Conservation (phyloP, 208 protist species). For the Leishmania gerbilli region DNA sequence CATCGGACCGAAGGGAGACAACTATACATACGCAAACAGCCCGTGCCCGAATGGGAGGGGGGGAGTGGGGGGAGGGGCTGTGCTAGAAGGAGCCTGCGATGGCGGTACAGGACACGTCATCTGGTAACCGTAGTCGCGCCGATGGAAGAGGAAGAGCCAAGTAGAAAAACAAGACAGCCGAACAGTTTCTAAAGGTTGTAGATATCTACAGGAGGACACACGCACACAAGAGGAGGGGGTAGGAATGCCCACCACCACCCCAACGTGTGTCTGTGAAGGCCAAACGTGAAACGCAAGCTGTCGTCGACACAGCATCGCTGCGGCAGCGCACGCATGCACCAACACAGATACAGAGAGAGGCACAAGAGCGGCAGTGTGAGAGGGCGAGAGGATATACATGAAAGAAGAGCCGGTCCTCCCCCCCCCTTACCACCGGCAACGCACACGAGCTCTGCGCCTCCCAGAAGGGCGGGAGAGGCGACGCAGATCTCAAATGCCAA, state of each 20-base stretch:
- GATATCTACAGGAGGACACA: neutral
- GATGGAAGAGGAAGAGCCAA: neutral
- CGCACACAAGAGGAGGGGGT: neutral
- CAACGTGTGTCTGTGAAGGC: neutral
- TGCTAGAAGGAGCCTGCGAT: neutral
- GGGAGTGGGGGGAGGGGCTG: neutral
- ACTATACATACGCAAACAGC: neutral
- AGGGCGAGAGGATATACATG: neutral
- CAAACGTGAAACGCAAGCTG: neutral
- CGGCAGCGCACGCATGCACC: neutral
- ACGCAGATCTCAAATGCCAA: neutral
- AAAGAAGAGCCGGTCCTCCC: neutral
- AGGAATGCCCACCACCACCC: neutral
- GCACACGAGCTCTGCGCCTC: neutral
- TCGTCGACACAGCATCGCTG: neutral
- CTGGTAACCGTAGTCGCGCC: conserved; percentile 11
- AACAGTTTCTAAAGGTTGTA: conserved; percentile 5
- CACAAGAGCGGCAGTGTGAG: neutral
- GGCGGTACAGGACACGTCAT: neutral
- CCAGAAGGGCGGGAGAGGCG: neutral
- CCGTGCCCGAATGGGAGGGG: neutral
- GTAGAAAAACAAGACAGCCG: neutral
- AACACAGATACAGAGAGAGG: neutral
- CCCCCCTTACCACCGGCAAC: neutral
- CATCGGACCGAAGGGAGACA: neutral